phyloP scores from a whole-genome alignment of 805 yeast species.

The Tanozyma kutaoensis region DNA sequence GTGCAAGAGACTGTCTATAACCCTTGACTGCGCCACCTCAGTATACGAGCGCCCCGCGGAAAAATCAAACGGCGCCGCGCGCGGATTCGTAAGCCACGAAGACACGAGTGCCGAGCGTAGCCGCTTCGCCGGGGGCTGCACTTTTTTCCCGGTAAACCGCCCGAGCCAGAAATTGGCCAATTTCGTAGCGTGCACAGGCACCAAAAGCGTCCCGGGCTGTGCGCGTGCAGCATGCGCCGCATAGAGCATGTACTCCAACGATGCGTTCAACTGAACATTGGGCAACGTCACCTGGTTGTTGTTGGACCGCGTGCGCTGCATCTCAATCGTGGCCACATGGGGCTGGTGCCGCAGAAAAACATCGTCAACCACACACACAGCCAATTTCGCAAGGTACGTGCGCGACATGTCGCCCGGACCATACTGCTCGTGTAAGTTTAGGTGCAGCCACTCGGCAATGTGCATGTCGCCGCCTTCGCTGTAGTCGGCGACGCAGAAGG shows the following conservation, averaged over 20 bases:
- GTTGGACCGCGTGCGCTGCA: conserved; percentile 25
- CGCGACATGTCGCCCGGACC: conserved; percentile 4
- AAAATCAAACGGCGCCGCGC: no score
- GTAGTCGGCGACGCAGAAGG: conserved; percentile 16
- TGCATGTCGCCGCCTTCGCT: not conserved
- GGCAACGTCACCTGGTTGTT: conserved; percentile 22
- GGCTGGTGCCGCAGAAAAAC: conserved; percentile 8
- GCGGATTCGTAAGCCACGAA: no score
- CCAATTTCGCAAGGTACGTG: conserved; percentile 12
- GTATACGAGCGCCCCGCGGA: no score
- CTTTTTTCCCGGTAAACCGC: conserved; percentile 13
- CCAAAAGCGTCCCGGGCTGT: conserved; percentile 6
- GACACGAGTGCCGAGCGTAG: no score
- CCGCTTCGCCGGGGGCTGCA: no score
- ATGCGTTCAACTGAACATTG: conserved; percentile 21
- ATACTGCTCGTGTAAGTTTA: conserved; percentile 11
- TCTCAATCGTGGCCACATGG: conserved; percentile 19
- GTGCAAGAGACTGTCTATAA: no score
- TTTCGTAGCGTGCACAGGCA: conserved; percentile 20
- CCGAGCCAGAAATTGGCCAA: conserved; percentile 28
- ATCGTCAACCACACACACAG: conserved; percentile 8
- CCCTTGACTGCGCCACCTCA: no score
- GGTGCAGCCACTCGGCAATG: conserved; percentile 12
- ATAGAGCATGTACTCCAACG: conserved; percentile 24
- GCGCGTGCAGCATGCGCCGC: conserved; percentile 13